Conservation (phyloP, 306 rosid species). For the Cicer arietinum region DNA sequence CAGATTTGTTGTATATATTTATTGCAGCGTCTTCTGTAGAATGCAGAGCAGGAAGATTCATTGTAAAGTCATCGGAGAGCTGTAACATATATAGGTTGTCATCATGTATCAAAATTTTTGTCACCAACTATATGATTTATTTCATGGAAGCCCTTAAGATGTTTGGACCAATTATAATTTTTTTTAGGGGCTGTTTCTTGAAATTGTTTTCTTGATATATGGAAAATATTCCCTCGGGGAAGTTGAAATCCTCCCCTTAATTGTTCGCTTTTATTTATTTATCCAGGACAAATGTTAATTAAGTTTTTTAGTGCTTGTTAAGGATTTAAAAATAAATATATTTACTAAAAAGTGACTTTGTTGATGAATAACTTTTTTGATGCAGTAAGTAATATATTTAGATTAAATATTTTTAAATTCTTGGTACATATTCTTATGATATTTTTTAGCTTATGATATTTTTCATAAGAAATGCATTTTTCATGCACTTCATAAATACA, state of each 20-base stretch:
- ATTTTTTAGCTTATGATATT: no score
- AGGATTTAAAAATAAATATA: no score
- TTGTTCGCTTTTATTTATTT: conserved; percentile 19
- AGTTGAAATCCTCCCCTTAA: background rate
- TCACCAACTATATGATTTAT: conserved; percentile 54
- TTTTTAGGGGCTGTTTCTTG: conserved; percentile 41
- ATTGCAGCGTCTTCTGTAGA: conserved; percentile 68
- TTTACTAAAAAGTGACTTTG: no score
- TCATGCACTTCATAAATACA: background rate
- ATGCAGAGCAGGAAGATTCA: conserved; percentile 72
- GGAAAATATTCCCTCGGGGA: conserved; percentile 10
- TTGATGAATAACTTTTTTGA: background rate
- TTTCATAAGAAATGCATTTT: background rate
- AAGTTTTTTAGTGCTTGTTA: background rate
- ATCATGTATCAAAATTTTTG: conserved; percentile 46
- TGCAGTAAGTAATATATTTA: background rate
- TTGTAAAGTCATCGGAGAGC: conserved; percentile 76
- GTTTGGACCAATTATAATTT: conserved; percentile 44
- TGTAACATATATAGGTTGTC: conserved; percentile 67
- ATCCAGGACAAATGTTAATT: background rate
- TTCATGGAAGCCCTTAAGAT: conserved; percentile 54
- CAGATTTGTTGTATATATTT: conserved; percentile 74
- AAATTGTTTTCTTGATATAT: conserved; percentile 35
- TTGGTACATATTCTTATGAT: background rate
- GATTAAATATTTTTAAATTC: background rate